phyloP scores from a whole-genome alignment of 2,329 filamentous ascomycete genomes.

The Myriosclerotinia duriaeana region DNA sequence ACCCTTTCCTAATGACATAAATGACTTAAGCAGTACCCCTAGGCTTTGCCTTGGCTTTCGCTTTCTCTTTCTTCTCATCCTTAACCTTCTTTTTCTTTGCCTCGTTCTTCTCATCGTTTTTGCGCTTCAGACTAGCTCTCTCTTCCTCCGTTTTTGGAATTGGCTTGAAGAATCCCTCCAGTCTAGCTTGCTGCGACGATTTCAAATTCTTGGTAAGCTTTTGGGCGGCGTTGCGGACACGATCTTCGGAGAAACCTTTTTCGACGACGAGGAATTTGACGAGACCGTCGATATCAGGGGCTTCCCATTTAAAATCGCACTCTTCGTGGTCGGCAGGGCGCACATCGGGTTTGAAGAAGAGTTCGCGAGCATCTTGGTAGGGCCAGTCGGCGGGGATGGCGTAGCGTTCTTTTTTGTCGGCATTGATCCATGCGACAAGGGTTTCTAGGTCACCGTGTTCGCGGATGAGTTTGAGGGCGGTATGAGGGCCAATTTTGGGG shows the following conservation, averaged over 20 bases:
- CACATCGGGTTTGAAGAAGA: slow-evolving; percentile 92
- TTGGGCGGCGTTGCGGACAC: slow-evolving; percentile 75
- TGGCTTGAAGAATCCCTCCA: slow-evolving; percentile 97
- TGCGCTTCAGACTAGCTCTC: slow-evolving; percentile 83
- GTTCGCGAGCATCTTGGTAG: slow-evolving; percentile 82
- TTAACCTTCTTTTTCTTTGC: slow-evolving; percentile 95
- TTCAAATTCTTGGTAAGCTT: slow-evolving; percentile 88
- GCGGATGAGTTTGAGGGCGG: slow-evolving; percentile 89
- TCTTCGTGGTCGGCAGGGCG: slow-evolving; percentile 76
- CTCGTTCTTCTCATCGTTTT: slow-evolving; percentile 87
- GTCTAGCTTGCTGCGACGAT: slow-evolving; percentile 80
- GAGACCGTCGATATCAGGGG: slow-evolving; percentile 84
- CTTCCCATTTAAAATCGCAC: slow-evolving; percentile 98
- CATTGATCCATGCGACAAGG: slow-evolving; percentile 77
- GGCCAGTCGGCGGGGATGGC: slow-evolving; percentile 95
- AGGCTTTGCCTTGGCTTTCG: slow-evolving; percentile 83
- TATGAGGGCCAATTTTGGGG: slow-evolving; percentile 88
- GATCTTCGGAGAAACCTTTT: slow-evolving; percentile 95
- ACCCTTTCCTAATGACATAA: not conserved
- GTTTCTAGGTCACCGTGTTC: slow-evolving; percentile 87
- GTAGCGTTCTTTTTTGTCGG: slow-evolving; percentile 76
- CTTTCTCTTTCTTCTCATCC: slow-evolving; percentile 93
- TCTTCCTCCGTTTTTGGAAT: slow-evolving; percentile 84
- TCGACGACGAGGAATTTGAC: slow-evolving; percentile 87
- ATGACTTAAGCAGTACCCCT: slow-evolving; percentile 45